Evolutionary conservation across 2,329 filamentous ascomycete species (phyloP).

Genomic region (Aspergillus tanneri): DNA sequence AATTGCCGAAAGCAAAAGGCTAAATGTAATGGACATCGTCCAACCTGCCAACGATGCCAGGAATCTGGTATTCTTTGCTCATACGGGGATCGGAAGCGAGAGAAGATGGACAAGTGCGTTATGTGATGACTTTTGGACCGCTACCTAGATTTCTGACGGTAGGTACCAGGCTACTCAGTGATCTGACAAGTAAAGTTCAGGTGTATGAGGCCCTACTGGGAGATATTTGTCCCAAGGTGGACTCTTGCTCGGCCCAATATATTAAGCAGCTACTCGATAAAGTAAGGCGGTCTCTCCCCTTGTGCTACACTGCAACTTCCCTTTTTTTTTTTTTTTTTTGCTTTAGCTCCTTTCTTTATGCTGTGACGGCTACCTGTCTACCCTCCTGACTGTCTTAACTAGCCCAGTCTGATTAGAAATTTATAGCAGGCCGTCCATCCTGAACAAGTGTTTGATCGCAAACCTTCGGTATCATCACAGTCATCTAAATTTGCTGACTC

Average conservation of each 20-base stretch:
- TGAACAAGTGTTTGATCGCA: slow-evolving; percentile 10
- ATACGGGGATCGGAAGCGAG: slow-evolving; percentile 47
- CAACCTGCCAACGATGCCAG: slow-evolving; percentile 44
- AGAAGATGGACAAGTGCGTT: slow-evolving; percentile 44
- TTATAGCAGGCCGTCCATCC: slow-evolving; percentile 16
- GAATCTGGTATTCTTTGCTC: slow-evolving; percentile 42
- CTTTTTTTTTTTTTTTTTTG: background rate
- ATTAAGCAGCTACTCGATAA: slow-evolving; percentile 37
- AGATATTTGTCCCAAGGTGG: slow-evolving; percentile 35
- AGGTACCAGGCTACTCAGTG: slow-evolving; percentile 37
- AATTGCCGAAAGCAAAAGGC: slow-evolving; percentile 48
- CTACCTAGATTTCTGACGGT: slow-evolving; percentile 12
- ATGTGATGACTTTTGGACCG: slow-evolving; percentile 2
- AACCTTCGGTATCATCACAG: slow-evolving; percentile 15
- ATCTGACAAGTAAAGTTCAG: slow-evolving; percentile 38
- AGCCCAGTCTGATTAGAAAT: background rate
- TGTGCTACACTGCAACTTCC: background rate
- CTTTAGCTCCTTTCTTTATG: background rate
- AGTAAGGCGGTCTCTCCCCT: slow-evolving; percentile 29
- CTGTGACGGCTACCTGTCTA: background rate
- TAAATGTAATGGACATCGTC: slow-evolving; percentile 48
- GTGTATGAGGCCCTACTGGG: slow-evolving; percentile 37
- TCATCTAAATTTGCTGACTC: slow-evolving; percentile 12
- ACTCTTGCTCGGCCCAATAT: slow-evolving; percentile 32
- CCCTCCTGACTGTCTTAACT: background rate